Evolutionary conservation across 768 basidiomycete species (phyloP).

Genomic region (Filobasidium floriforme): DNA sequence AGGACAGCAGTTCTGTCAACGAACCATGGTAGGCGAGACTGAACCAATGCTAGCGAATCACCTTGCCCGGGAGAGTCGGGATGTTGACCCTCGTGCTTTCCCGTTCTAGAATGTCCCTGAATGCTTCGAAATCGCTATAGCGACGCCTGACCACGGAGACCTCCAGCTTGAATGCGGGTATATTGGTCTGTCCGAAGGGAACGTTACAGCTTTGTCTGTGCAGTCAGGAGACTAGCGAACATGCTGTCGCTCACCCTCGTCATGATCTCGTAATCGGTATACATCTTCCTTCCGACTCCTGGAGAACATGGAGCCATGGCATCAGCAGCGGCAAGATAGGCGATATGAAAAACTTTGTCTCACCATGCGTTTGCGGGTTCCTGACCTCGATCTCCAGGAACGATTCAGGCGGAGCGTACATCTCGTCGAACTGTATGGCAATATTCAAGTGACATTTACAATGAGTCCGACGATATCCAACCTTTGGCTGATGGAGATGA

Average conservation of each 20-base stretch:
- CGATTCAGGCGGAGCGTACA: constrained; percentile 95
- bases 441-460: too few species aligned
- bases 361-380: constrained; percentile 95
- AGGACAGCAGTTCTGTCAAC: background rate
- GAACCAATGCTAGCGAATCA: constrained; percentile 17
- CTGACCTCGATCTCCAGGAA: constrained; percentile 95
- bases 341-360: constrained; percentile 26
- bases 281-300: constrained; percentile 98
- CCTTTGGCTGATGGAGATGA: too few species aligned
- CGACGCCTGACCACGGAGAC: constrained; percentile 79
- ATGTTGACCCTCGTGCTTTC: constrained; percentile 97
- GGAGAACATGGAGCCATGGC: constrained; percentile 8
- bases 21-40: background rate
- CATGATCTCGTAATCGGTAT: constrained; percentile 96
- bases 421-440: constrained; percentile 63
- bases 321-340: background rate
- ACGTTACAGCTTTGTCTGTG: background rate
- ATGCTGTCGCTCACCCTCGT: constrained; percentile 62
- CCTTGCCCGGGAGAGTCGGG: constrained; percentile 88
- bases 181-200: constrained; percentile 69
- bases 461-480: too few species aligned
- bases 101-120: constrained; percentile 93
- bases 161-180: constrained; percentile 96
- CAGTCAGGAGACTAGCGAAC: too few species aligned
- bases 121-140: constrained; percentile 91